Base-by-base conservation (phyloP, 495 filamentous ascomycete genomes). In the Margaritispora aquatica region DNA sequence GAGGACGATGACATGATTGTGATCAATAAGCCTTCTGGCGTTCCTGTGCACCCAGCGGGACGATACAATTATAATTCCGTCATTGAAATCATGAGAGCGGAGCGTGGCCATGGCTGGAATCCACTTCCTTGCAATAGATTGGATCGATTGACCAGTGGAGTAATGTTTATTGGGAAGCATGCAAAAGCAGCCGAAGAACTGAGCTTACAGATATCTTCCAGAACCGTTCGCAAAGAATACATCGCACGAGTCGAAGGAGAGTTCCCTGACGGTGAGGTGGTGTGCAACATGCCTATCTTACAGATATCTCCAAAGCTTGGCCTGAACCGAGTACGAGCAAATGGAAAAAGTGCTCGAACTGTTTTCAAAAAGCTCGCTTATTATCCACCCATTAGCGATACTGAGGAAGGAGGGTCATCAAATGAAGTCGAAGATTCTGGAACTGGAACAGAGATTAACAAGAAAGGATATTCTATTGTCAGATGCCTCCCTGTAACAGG, bases 91-190 rank as follows among this genome's bases (percentile, higher is more conserved):
- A 85, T 98, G 80, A 87, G 88, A 60, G 77, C 87, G 2, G 86
- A 96, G 67, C 77, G 90, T 53, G 79, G 83, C 8, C 71, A 79
- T n/a, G 74, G 74, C 8, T 96, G 81, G 72, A 75, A 87, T 54
- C 89, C 93, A 0, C 75, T 92, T 48, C 80, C 95, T 0, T 96
- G 92, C 74, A 96, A 98, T 66, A 80, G 94, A 34, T 83, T 98
- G n/a, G 94, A 98, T 68, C 77, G 94, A 47, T 73, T 98, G 58
- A 98, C 94, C 0, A 95, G 90, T 51, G 94, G 94, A 23, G 84
- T 98, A 61, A 98, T 98, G 94, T 98, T 98, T 73, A 86, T 97
- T 56, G 93, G 87, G 11, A 97, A 97, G 68, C 76, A 86, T 50
- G 74, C 84, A 47, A 83, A 86, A 68, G 89, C 88, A 0, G 92